A percentile compares a stretch with the other conserved stretches of the same genome.
These are phyloP conservation scores for Plasmodium coatneyi DNA, from an alignment of 169 alveolate genomes.

Conservation along the genomic window DNA sequence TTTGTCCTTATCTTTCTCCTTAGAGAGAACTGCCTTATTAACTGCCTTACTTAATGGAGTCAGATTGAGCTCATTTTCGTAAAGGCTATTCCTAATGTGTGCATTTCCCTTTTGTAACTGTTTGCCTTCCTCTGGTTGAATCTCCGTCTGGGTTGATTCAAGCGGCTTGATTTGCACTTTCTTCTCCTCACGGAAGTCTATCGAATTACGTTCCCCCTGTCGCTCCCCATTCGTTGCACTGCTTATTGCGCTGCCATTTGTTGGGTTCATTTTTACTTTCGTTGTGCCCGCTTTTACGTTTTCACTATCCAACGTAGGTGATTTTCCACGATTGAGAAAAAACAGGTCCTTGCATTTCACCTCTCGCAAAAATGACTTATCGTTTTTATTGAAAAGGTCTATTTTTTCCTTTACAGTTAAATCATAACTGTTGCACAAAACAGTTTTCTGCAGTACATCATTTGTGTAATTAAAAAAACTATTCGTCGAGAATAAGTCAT, in stretches of 20 bases:
- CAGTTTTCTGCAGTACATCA: slow-evolving; percentile 21
- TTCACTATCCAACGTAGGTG: not conserved
- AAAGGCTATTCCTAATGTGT: not conserved
- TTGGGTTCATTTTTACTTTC: slow-evolving; percentile 2
- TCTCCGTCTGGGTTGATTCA: not conserved
- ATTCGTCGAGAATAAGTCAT: not conserved
- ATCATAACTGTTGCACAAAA: slow-evolving; percentile 38
- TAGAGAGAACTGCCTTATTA: not conserved
- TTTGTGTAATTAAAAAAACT: not conserved
- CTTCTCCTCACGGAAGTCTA: not conserved
- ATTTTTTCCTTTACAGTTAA: slow-evolving; percentile 44
- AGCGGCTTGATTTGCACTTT: not conserved
- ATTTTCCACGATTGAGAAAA: not conserved
- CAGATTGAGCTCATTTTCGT: not conserved
- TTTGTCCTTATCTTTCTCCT: not conserved
- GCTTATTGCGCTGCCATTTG: not conserved
- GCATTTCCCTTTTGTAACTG: not conserved
- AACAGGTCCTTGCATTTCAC: slow-evolving; percentile 3
- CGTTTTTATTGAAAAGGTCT: slow-evolving; percentile 52
- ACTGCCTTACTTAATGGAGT: not conserved
- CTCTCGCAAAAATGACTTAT: slow-evolving; percentile 9
- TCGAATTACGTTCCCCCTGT: not conserved
- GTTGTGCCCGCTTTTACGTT: not conserved
- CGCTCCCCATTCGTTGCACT: not conserved
- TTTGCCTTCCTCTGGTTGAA: not conserved